A percentile compares a stretch with the other conserved stretches of the same genome.
Conservation (phyloP, 805 yeast genomes). For the Pichia ethanolica region DNA sequence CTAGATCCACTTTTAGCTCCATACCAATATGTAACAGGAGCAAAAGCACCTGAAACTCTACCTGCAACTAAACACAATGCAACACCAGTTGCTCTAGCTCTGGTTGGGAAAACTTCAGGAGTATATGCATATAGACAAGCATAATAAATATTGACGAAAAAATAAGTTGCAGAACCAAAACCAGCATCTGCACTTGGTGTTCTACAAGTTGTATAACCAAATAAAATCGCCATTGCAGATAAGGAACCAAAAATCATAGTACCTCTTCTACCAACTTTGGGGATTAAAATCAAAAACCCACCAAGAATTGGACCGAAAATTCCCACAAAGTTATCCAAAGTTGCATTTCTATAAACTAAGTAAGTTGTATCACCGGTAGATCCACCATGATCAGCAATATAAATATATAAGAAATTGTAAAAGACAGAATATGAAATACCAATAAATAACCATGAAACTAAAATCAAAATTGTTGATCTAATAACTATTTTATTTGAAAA, state of each 20-base stretch:
- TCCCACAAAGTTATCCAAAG: conserved; percentile 40
- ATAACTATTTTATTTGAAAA: conserved; percentile 41
- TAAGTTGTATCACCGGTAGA: conserved; percentile 32
- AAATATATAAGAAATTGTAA: conserved; percentile 47
- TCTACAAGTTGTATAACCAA: conserved; percentile 57
- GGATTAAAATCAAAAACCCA: conserved; percentile 29
- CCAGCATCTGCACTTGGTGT: conserved; percentile 48
- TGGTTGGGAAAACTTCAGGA: conserved; percentile 53
- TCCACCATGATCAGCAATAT: conserved; percentile 44
- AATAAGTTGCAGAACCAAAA: conserved; percentile 40
- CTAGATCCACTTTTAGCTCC: conserved; percentile 41
- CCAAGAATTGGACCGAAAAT: conserved; percentile 50
- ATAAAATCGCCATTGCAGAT: conserved; percentile 48
- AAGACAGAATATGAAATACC: conserved; percentile 54
- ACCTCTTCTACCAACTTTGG: conserved; percentile 48
- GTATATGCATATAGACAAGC: conserved; percentile 59
- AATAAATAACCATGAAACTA: conserved; percentile 48
- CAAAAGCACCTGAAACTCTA: conserved; percentile 47
- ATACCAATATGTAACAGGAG: conserved; percentile 50
- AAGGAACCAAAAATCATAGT: conserved; percentile 46
- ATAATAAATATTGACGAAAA: conserved; percentile 42
- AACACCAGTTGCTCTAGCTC: conserved; percentile 50
- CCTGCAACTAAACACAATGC: conserved; percentile 51
- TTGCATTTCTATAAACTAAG: conserved; percentile 41
- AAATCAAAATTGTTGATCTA: conserved; percentile 36